Percentiles rank a stretch among this genome's conserved stretches.
Conservation (phyloP, 768 basidiomycete species). For the Boletus reticulatus region DNA sequence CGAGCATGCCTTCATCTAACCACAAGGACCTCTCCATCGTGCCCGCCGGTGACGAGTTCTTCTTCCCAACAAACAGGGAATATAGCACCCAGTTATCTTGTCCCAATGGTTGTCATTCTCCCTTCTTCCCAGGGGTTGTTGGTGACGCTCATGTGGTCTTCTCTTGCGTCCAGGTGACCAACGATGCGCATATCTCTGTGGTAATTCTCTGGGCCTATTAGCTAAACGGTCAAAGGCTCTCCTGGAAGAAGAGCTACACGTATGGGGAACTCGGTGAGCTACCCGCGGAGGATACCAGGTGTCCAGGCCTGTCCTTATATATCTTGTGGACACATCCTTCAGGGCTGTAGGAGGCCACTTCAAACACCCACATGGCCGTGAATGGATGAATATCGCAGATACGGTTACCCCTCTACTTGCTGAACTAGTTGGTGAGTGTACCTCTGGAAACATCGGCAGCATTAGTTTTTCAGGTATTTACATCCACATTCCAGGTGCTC, state of each 20-base stretch:
- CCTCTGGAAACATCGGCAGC: conserved; percentile 2
- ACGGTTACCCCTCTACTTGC: conserved; percentile 73
- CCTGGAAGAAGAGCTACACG: conserved; percentile 77
- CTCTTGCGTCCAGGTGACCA: conserved; percentile 38
- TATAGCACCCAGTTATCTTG: conserved; percentile 42
- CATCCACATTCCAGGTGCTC: conserved; percentile 59
- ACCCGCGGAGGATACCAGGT: conserved; percentile 10
- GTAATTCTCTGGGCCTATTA: conserved; percentile 89
- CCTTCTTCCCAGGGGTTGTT: not conserved
- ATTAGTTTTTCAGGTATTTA: conserved; percentile 10
- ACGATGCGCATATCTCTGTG: conserved; percentile 83
- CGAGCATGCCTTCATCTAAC: conserved; percentile 14
- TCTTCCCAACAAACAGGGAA: conserved; percentile 52
- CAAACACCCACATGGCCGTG: conserved; percentile 76
- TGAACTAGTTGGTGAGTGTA: conserved; percentile 70
- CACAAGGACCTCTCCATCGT: conserved; percentile 24
- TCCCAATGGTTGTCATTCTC: conserved; percentile 35
- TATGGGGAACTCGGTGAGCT: conserved; percentile 74
- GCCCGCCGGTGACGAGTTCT: conserved; percentile 52
- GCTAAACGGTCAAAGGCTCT: conserved; percentile 70
- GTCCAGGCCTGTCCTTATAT: conserved; percentile 5
- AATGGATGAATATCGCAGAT: conserved; percentile 80
- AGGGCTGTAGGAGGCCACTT: conserved; percentile 92
- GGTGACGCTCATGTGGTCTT: conserved; percentile 11
- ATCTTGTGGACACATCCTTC: conserved; percentile 7